These are phyloP conservation scores for Astrothelium macrocarpum DNA, from an alignment of 495 filamentous ascomycete genomes.

Conservation along the genomic window DNA sequence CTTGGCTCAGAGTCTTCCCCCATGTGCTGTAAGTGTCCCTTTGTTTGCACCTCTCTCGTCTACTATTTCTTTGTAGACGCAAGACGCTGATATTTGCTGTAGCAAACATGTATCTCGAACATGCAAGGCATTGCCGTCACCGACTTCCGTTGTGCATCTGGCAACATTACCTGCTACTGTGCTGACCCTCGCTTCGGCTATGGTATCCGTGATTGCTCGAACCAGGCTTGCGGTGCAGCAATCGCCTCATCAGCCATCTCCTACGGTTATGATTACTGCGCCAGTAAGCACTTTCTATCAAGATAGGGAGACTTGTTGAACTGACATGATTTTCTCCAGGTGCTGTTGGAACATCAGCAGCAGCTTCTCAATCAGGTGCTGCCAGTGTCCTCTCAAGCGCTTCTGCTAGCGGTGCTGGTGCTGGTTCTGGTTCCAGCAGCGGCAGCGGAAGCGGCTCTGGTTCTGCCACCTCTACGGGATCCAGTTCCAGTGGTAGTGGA, in stretches of 20 bases:
- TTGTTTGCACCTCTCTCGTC: not conserved
- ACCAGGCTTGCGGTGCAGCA: slow-evolving; percentile 46
- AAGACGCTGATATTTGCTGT: not conserved
- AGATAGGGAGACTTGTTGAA: not conserved
- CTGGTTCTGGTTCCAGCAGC: slow-evolving; percentile 20
- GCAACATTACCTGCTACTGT: slow-evolving; percentile 63
- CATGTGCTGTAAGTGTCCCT: slow-evolving; percentile 12
- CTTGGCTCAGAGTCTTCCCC: slow-evolving; percentile 14
- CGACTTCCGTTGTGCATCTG: slow-evolving; percentile 48
- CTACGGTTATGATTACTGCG: slow-evolving; percentile 36
- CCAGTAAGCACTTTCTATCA: slow-evolving; percentile 19
- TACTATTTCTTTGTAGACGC: not conserved
- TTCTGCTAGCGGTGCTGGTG: slow-evolving; percentile 11
- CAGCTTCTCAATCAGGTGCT: slow-evolving; percentile 9
- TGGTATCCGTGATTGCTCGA: slow-evolving; percentile 72
- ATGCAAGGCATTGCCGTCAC: slow-evolving; percentile 53
- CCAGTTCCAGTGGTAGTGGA: not conserved
- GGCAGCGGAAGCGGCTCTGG: slow-evolving; percentile 19
- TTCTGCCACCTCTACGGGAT: slow-evolving; percentile 6
- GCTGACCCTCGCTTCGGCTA: slow-evolving; percentile 54
- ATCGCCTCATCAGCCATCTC: slow-evolving; percentile 27
- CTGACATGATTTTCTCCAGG: not conserved
- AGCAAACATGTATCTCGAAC: slow-evolving; percentile 65
- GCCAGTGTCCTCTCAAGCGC: slow-evolving; percentile 10
- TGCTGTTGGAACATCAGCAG: slow-evolving; percentile 23